Percentiles rank a stretch among this genome's conserved stretches.
These are phyloP conservation scores for Aureobasidium sp. DNA, from an alignment of 2,329 filamentous ascomycete genomes.

Conservation along the genomic window DNA sequence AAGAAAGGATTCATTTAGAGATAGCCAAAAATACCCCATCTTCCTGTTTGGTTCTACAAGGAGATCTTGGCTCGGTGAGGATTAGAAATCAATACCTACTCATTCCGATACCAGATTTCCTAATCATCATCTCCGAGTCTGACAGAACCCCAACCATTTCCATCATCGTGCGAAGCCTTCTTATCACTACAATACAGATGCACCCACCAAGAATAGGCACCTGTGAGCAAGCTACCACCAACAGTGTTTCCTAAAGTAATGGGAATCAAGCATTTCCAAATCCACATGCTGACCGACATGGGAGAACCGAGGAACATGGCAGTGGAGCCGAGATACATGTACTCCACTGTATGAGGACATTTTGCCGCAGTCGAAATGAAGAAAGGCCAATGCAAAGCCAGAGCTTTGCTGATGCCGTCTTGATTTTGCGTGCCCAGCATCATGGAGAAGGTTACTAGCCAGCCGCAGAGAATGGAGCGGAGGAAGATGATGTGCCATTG, in stretches of 20 bases:
- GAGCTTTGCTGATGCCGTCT: slow-evolving; percentile 26
- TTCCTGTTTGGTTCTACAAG: neutral
- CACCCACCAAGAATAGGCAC: slow-evolving; percentile 19
- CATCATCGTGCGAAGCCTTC: neutral
- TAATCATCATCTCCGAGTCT: slow-evolving; percentile 6
- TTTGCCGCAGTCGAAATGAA: slow-evolving; percentile 24
- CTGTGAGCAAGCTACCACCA: slow-evolving; percentile 22
- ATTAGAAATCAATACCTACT: neutral
- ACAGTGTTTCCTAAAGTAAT: slow-evolving; percentile 25
- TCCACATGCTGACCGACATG: slow-evolving; percentile 21
- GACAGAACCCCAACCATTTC: neutral
- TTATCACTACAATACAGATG: slow-evolving; percentile 13
- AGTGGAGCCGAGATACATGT: slow-evolving; percentile 24
- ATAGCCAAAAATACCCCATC: neutral
- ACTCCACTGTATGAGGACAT: slow-evolving; percentile 27
- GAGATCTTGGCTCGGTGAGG: neutral
- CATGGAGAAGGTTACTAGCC: slow-evolving; percentile 23
- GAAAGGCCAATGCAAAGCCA: slow-evolving; percentile 25
- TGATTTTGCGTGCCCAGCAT: slow-evolving; percentile 25
- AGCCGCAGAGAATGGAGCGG: slow-evolving; percentile 24
- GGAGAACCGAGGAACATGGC: slow-evolving; percentile 24
- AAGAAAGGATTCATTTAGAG: neutral
- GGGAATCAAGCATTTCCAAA: slow-evolving; percentile 26
- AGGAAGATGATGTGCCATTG: slow-evolving; percentile 25
- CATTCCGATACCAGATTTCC: neutral